These are phyloP conservation scores for Astrocystis sublimbata DNA, from an alignment of 495 filamentous ascomycete species.

Conservation along the genomic window DNA sequence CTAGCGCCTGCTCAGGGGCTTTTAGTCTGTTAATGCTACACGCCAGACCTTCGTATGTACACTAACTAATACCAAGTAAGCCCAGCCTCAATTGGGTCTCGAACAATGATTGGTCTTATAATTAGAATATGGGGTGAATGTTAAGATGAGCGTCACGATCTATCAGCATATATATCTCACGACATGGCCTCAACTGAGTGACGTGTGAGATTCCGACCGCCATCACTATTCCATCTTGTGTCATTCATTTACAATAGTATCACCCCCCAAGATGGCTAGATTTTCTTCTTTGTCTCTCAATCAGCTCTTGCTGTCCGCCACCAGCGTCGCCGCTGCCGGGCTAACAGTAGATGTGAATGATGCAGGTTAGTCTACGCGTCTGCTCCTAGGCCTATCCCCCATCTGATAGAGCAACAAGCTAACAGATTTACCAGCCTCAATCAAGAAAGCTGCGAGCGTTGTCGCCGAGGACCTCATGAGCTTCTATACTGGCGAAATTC, in stretches of 20 bases:
- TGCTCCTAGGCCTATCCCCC: no score
- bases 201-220: not conserved
- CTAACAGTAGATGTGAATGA: conserved; percentile 28
- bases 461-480: conserved; percentile 59
- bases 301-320: conserved; percentile 22
- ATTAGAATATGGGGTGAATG: no score
- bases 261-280: conserved; percentile 22
- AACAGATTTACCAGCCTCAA: conserved; percentile 44
- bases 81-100: no score
- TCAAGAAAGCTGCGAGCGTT: conserved; percentile 56
- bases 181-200: not conserved
- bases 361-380: conserved; percentile 28
- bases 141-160: no score
- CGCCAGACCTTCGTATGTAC: no score
- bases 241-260: conserved; percentile 1
- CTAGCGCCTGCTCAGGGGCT: no score
- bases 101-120: no score
- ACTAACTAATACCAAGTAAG: no score
- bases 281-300: conserved; percentile 13
- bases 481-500: conserved; percentile 55
- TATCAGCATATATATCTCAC: not conserved
- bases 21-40: no score
- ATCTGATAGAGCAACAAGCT: not conserved
- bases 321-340: conserved; percentile 25
- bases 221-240: not conserved